Evolutionary conservation across 2,329 filamentous ascomycete species (phyloP).

Genomic region (Madurella mycetomatis): DNA sequence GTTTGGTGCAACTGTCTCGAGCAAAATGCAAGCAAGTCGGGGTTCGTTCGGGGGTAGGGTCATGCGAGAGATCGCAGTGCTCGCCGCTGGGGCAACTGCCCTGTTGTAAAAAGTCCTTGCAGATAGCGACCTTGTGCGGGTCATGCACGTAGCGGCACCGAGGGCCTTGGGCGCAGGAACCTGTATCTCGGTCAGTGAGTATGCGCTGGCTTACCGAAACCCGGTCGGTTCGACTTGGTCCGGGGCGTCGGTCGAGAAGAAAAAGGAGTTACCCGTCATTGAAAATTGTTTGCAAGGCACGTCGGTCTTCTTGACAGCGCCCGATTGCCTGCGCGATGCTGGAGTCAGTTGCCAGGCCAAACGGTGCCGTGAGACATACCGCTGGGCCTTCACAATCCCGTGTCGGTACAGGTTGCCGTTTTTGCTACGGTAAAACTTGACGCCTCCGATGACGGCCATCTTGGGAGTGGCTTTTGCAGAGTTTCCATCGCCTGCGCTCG

Average conservation of each 20-base stretch:
- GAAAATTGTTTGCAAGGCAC: slow-evolving; percentile 70
- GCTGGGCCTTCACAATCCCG: slow-evolving; percentile 68
- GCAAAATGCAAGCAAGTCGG: slow-evolving; percentile 87
- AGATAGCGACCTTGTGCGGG: slow-evolving; percentile 79
- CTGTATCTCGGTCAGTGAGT: slow-evolving; percentile 45
- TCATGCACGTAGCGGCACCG: slow-evolving; percentile 80
- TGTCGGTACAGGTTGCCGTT: slow-evolving; percentile 80
- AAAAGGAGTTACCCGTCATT: slow-evolving; percentile 60
- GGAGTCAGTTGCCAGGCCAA: slow-evolving; percentile 34
- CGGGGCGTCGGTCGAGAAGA: slow-evolving; percentile 30
- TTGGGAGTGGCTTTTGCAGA: slow-evolving; percentile 68
- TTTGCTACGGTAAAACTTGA: slow-evolving; percentile 81
- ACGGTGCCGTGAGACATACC: slow-evolving; percentile 50
- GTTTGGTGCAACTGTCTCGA: slow-evolving; percentile 83
- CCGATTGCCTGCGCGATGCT: slow-evolving; percentile 43
- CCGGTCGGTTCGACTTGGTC: slow-evolving; percentile 30
- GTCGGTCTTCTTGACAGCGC: slow-evolving; percentile 61
- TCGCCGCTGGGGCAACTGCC: slow-evolving; percentile 72
- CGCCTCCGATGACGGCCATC: slow-evolving; percentile 65
- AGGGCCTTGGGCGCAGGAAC: slow-evolving; percentile 78
- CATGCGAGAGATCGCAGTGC: slow-evolving; percentile 86
- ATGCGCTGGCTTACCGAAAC: slow-evolving; percentile 37
- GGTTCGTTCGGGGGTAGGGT: slow-evolving; percentile 74
- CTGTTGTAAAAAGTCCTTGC: slow-evolving; percentile 79
- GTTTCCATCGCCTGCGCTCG: slow-evolving; percentile 51